A percentile compares a stretch with the other conserved stretches of the same genome.
Evolutionary conservation across 768 basidiomycete species (phyloP).

Genomic region (Tricholoma hemisulphureum): DNA sequence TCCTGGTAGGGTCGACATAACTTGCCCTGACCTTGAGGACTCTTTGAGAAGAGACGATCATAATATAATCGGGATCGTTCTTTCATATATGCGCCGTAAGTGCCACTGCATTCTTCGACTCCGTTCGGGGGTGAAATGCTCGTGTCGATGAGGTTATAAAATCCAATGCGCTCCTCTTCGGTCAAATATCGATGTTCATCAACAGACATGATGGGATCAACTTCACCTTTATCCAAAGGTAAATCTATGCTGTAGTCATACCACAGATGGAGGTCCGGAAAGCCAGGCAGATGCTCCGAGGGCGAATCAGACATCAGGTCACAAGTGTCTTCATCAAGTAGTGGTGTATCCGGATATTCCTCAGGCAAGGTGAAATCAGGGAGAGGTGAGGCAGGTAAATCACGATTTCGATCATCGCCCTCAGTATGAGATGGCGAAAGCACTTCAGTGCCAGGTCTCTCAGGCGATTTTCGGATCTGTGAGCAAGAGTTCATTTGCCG

Average conservation of each 20-base stretch:
- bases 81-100: slow-evolving; percentile 53
- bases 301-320: slow-evolving; percentile 15
- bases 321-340: slow-evolving; percentile 11
- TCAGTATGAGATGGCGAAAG: not conserved
- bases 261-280: not conserved
- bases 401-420: not conserved
- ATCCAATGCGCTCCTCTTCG: slow-evolving; percentile 44
- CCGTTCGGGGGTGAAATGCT: slow-evolving; percentile 45
- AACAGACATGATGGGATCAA: slow-evolving; percentile 17
- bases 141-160: slow-evolving; percentile 51
- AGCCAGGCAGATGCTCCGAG: slow-evolving; percentile 15
- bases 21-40: not conserved
- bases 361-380: slow-evolving; percentile 27
- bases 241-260: slow-evolving; percentile 2
- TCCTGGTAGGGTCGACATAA: not conserved
- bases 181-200: slow-evolving; percentile 37
- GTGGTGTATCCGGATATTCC: slow-evolving; percentile 18
- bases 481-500: not conserved
- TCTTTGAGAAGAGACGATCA: slow-evolving; percentile 35
- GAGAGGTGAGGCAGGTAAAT: slow-evolving; percentile 12
- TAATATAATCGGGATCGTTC: slow-evolving; percentile 46
- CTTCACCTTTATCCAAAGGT: slow-evolving; percentile 6
- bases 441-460: not conserved
- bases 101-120: slow-evolving; percentile 50
- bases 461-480: not conserved